Evolutionary conservation across 2,329 filamentous ascomycete genomes (phyloP), one percentile per base, ranked within the genome.

Genomic region (Colletotrichum salicis): DNA sequence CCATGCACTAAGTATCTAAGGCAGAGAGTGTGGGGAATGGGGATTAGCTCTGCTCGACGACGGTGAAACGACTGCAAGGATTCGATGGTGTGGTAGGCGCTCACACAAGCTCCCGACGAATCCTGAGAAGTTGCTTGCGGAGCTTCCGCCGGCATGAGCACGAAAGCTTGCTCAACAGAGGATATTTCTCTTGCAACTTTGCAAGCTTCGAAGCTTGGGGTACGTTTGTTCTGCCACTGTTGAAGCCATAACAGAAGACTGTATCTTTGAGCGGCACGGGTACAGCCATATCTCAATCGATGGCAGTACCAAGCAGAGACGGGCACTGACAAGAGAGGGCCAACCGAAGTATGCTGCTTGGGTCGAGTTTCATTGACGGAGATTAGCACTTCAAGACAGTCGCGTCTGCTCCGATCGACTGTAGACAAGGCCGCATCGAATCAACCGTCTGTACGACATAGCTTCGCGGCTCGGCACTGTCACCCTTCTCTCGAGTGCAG

Each of bases 401-500:
- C 35, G 41, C 27, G 10, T 67, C 64, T 55, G 54, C 58, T 48
- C 67, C 67, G 55, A 48, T 56, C 62, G 33, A 31, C 56, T 55
- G 56, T 56, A 66, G 33, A 31, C 56, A 51, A 45, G 35, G 33
- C 45, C 54, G 57, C 45, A 45, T 58, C 67, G 55, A 65, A 58
- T 63, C 41, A 70, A 24, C 62, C 55, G 35, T 60, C 45, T 64
- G 45, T 71, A 67, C 58, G 58, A 71, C 69, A 70, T 65, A 70
- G 63, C 29, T 65, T 70, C 41, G 55, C 45, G 61, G 55, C 67
- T 66, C 67, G 67, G 70, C 70, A 70, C 29, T 61, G 60, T 56
- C 24, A 62, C 52, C 59, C 56, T 72, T 52, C 69, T 61, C 66
- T 55, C 29, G 55, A 55, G 37, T n/a, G 54, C 35, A 29, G 41